These are phyloP conservation scores for Orbilia ellipsospora DNA, from an alignment of 2,329 filamentous ascomycete species.

Conservation along the genomic window DNA sequence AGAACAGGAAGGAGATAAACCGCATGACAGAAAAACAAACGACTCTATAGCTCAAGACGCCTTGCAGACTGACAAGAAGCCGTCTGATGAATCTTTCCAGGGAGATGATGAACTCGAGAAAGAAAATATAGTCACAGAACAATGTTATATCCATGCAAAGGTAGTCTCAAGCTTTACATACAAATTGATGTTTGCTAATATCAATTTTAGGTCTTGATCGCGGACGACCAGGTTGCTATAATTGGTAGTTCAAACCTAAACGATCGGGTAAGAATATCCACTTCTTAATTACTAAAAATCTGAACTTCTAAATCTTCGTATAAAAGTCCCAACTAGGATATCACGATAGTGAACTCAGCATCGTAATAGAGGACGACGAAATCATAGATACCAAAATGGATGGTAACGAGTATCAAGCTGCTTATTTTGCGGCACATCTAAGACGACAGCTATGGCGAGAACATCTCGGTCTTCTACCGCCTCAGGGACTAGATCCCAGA, in stretches of 20 bases:
- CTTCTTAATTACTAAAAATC: conserved; percentile 57
- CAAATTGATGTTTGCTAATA: conserved; percentile 31
- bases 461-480: conserved; percentile 82
- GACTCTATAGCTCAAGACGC: conserved; percentile 79
- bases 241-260: conserved; percentile 92
- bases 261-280: conserved; percentile 69
- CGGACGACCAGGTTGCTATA: conserved; percentile 84
- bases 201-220: conserved; percentile 70
- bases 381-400: conserved; percentile 79
- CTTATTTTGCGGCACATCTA: conserved; percentile 83
- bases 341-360: conserved; percentile 90
- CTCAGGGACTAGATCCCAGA: conserved; percentile 75
- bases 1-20: conserved; percentile 62
- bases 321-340: conserved; percentile 77
- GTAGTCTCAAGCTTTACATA: conserved; percentile 59
- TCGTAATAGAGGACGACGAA: conserved; percentile 87
- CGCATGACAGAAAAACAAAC: conserved; percentile 57
- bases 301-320: neutral
- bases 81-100: conserved; percentile 79
- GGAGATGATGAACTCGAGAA: conserved; percentile 80
- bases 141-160: conserved; percentile 95
- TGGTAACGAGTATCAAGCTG: conserved; percentile 78
- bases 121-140: conserved; percentile 91
- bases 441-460: conserved; percentile 88
- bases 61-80: conserved; percentile 76